Evolutionary conservation across 371 early-diverging fungal genomes (phyloP), one percentile per base, ranked within the genome.

Genomic region (Dinochytrium kinnereticum): DNA sequence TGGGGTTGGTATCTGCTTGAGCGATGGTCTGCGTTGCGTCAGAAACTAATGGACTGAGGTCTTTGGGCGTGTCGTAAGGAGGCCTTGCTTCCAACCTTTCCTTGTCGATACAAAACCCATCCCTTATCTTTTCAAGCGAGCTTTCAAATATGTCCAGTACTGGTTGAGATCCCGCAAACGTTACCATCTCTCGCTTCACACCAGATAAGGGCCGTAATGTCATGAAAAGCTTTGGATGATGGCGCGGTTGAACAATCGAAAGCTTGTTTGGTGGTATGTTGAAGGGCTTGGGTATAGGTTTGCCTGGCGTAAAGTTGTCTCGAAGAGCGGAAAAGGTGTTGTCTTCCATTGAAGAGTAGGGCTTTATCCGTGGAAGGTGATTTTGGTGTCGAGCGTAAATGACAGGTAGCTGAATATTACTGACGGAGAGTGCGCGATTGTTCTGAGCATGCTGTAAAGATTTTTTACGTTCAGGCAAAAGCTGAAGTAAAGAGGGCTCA

Each of bases 161-260:
- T 13, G 44, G 44, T 19, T 44, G 44, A 7, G 44, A 44, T 19
- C 44, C 44, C 19, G 55, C 55, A 24, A 53, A 53, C 5, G 55
- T 53, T 24, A 53, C 55, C n/a, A 53, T 13, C 24, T 53, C 55
- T 5, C 55, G 13, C 26, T 53, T 7, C 17, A 53, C 55, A 5
- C 55, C 55, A n/a, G 64, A 61, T 15, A 61, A 7, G 10, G 64
- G 64, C 24, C 64, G 3, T 36, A 61, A 28, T 10, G 64, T 61
- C 64, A 61, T 61, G 64, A 61, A 61, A 2, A 61, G 64, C 34
- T 61, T 61, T 38, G 64, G 64, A 38, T 61, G 64, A 19, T 36
- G 64, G 7, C 64, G 33, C 34, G 64, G 64, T 24, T 31, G 36
- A 7, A 61, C 64, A 38, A 61, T 33, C 2, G 64, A 31, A 7